Percentiles rank a stretch among this genome's conserved stretches.
Conservation (phyloP, 1,284 basidiomycete species). For the Apiotrichum montevideense region DNA sequence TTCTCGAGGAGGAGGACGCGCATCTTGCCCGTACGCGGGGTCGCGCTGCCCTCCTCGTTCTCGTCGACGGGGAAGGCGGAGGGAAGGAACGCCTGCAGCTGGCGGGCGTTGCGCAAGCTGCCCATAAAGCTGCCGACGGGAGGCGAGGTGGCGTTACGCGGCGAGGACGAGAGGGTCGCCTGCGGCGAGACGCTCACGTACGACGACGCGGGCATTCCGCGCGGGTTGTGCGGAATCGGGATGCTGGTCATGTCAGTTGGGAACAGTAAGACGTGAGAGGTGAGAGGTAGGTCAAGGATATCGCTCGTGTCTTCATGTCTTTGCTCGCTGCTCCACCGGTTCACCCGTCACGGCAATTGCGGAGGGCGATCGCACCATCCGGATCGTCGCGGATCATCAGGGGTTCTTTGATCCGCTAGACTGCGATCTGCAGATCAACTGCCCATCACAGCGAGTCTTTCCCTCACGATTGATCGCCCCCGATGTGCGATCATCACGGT, state of each 20-base stretch:
- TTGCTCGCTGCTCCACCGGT: too few species aligned
- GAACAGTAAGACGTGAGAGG: constrained; percentile 12
- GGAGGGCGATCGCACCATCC: too few species aligned
- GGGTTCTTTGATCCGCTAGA: background rate
- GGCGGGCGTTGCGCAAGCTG: constrained; percentile 25
- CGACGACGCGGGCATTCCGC: constrained; percentile 31
- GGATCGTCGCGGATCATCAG: too few species aligned
- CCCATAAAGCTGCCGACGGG: constrained; percentile 16
- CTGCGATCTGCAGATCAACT: background rate
- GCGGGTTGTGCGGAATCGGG: constrained; percentile 45
- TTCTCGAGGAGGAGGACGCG: constrained; percentile 82
- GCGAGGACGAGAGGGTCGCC: constrained; percentile 13
- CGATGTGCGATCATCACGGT: too few species aligned
- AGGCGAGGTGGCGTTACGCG: constrained; percentile 23
- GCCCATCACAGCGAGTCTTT: too few species aligned
- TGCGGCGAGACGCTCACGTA: constrained; percentile 29
- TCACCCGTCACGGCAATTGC: too few species aligned
- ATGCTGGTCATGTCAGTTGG: constrained; percentile 27
- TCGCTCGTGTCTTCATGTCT: too few species aligned
- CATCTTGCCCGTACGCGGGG: constrained; percentile 32
- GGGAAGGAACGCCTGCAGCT: constrained; percentile 45
- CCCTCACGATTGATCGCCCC: too few species aligned
- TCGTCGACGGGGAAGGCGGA: constrained; percentile 32
- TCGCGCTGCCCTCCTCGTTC: constrained; percentile 24
- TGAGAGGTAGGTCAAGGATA: background rate